phyloP scores from a whole-genome alignment of 2,329 filamentous ascomycete genomes.

The Fusarium protoensiforme region DNA sequence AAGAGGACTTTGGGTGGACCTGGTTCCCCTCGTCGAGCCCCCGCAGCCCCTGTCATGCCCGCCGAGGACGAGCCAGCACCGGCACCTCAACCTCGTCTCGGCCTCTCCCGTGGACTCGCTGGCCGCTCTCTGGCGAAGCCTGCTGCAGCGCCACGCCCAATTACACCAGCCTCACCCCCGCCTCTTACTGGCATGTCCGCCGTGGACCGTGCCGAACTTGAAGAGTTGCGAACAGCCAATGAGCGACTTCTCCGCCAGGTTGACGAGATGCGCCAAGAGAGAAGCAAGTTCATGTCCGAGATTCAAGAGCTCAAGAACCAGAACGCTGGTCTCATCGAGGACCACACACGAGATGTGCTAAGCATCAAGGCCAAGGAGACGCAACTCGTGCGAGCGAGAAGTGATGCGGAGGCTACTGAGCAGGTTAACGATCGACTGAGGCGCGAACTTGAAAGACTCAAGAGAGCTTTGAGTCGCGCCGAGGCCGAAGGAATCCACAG shows the following conservation, averaged over 20 bases:
- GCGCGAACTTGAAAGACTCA: constrained; percentile 91
- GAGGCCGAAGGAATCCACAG: constrained; percentile 56
- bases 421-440: constrained; percentile 85
- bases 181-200: constrained; percentile 75
- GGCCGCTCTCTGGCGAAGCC: constrained; percentile 88
- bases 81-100: constrained; percentile 71
- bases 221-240: constrained; percentile 86
- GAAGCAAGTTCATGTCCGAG: constrained; percentile 83
- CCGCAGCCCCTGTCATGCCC: constrained; percentile 59
- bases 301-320: constrained; percentile 96
- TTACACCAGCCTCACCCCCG: constrained; percentile 66
- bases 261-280: constrained; percentile 85
- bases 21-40: constrained; percentile 65
- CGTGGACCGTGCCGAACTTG: constrained; percentile 91
- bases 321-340: constrained; percentile 95
- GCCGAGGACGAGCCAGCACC: constrained; percentile 69
- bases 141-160: constrained; percentile 60
- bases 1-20: constrained; percentile 64
- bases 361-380: constrained; percentile 99
- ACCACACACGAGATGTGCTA: constrained; percentile 93
- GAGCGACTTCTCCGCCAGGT: constrained; percentile 79
- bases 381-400: constrained; percentile 90
- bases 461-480: constrained; percentile 80
- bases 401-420: constrained; percentile 89
- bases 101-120: constrained; percentile 82